Percentiles rank a stretch among this genome's conserved stretches.
Evolutionary conservation across 2,329 filamentous ascomycete species (phyloP).

Genomic region (Aspergillus spinulosporus): DNA sequence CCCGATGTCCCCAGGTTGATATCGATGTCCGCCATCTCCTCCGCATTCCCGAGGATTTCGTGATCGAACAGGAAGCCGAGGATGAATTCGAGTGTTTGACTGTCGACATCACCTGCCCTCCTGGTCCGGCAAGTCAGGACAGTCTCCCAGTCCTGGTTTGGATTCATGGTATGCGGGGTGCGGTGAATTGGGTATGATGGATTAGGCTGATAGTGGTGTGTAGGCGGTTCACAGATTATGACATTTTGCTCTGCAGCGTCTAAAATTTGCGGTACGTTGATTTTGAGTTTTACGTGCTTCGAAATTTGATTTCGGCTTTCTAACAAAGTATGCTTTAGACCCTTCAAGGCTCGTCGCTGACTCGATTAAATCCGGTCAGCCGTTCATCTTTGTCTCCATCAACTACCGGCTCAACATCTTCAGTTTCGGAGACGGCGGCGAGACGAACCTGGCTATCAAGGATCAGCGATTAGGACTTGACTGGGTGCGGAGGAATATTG

Average conservation of each 20-base stretch:
- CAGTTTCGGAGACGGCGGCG: constrained; percentile 45
- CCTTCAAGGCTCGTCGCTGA: constrained; percentile 38
- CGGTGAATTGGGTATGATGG: too few relatives aligned
- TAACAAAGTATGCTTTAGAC: constrained; percentile 26
- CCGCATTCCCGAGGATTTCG: constrained; percentile 41
- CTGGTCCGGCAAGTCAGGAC: background rate
- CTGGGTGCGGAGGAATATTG: constrained; percentile 45
- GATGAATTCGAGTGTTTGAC: constrained; percentile 50
- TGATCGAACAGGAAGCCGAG: constrained; percentile 33
- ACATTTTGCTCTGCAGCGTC: constrained; percentile 48
- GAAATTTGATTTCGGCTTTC: too few relatives aligned
- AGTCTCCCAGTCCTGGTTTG: constrained; percentile 47
- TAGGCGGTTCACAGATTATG: constrained; percentile 45
- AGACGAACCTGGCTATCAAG: constrained; percentile 45
- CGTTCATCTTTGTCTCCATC: constrained; percentile 46
- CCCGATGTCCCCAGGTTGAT: constrained; percentile 45
- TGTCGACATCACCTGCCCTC: constrained; percentile 42
- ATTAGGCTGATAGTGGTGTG: too few relatives aligned
- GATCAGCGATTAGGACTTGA: constrained; percentile 37
- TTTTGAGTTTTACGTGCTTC: too few relatives aligned
- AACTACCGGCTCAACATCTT: constrained; percentile 51
- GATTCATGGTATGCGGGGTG: constrained; percentile 41
- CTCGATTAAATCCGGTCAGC: constrained; percentile 35
- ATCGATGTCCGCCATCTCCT: constrained; percentile 48
- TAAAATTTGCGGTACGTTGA: constrained; percentile 43